phyloP scores from a whole-genome alignment of 2,329 filamentous ascomycete species.

The Colletotrichum echinochloae region DNA sequence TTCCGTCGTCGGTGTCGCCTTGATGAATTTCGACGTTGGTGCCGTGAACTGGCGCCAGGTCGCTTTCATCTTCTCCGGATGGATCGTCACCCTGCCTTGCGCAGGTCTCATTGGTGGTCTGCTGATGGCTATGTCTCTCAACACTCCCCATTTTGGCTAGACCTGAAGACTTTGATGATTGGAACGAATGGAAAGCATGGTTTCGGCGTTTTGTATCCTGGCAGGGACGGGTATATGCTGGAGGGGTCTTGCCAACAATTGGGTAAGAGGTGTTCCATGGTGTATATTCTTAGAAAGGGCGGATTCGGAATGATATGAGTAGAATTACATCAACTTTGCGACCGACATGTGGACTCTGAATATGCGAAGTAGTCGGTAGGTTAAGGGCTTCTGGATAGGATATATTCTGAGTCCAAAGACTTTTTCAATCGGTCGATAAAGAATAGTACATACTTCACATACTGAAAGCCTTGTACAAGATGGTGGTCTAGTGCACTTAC shows the following conservation, averaged over 20 bases:
- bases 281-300: no score
- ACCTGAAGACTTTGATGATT: neutral
- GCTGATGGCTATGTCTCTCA: conserved; percentile 45
- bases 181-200: neutral
- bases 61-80: conserved; percentile 46
- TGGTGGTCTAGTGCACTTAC: no score
- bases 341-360: no score
- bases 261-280: neutral
- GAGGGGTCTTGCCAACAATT: neutral
- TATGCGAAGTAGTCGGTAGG: no score
- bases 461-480: no score
- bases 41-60: conserved; percentile 46
- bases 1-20: conserved; percentile 44
- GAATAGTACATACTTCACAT: no score
- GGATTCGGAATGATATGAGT: no score
- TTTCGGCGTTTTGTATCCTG: conserved; percentile 4
- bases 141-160: conserved; percentile 42
- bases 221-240: neutral
- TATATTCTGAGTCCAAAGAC: no score
- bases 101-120: conserved; percentile 45
- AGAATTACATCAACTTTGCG: no score
- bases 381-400: no score
- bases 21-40: conserved; percentile 44
- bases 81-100: conserved; percentile 44
- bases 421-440: no score